Percentiles rank a stretch among this genome's conserved stretches.
Evolutionary conservation across 768 basidiomycete species (phyloP).

Genomic region (Agaricus sinodeliciosus): DNA sequence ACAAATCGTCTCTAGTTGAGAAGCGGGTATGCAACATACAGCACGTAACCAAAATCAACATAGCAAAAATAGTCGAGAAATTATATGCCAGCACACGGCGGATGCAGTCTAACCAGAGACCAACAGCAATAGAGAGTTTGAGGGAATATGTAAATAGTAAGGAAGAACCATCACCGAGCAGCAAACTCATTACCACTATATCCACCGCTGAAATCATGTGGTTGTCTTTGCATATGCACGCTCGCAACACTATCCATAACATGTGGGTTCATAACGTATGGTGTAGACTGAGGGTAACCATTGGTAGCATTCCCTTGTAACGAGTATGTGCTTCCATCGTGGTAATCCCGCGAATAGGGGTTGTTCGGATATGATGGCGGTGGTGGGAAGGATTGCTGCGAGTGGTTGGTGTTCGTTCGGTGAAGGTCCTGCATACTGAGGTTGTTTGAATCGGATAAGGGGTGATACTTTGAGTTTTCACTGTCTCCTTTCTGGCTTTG

Average conservation of each 20-base stretch:
- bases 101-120: constrained; percentile 1
- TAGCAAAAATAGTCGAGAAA: not conserved
- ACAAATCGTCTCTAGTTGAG: not conserved
- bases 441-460: not conserved
- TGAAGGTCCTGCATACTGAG: constrained; percentile 2
- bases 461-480: constrained; percentile 9
- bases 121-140: constrained; percentile 9
- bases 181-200: not conserved
- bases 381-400: not conserved
- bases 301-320: not conserved
- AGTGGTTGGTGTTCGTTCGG: constrained; percentile 2
- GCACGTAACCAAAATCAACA: not conserved
- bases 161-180: constrained; percentile 7
- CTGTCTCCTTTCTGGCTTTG: not conserved
- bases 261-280: constrained; percentile 6
- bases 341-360: not conserved
- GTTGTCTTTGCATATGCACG: constrained; percentile 6
- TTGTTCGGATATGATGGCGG: constrained; percentile 1
- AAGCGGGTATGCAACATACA: not conserved
- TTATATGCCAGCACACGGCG: not conserved
- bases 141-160: not conserved
- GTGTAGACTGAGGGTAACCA: not conserved
- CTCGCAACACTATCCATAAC: constrained; percentile 5
- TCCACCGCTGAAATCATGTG: not conserved
- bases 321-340: constrained; percentile 3